phyloP scores from a whole-genome alignment of 495 filamentous ascomycete species.

The Jackrogersella minutella region DNA sequence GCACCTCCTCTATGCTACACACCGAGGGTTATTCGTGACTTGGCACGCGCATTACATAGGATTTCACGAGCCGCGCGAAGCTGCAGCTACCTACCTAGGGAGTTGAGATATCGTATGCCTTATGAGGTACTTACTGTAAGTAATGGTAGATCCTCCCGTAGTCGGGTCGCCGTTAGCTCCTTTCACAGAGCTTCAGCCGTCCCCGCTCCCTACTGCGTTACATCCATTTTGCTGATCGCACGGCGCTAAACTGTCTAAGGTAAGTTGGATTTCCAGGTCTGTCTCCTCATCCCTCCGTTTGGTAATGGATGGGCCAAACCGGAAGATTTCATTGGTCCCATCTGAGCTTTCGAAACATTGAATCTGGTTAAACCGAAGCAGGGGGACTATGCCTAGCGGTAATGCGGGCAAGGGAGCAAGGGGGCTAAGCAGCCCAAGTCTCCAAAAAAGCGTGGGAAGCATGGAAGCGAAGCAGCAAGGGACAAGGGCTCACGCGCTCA shows the following conservation, averaged over 20 bases:
- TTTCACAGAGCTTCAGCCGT: constrained; percentile 25
- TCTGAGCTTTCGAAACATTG: constrained; percentile 30
- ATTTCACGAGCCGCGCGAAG: constrained; percentile 32
- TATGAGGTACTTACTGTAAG: constrained; percentile 27
- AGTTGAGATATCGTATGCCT: constrained; percentile 10
- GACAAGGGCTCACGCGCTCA: constrained; percentile 35
- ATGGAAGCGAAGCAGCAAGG: constrained; percentile 32
- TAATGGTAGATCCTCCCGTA: constrained; percentile 41
- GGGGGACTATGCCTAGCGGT: constrained; percentile 29
- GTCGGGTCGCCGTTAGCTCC: constrained; percentile 37
- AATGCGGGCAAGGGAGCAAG: constrained; percentile 39
- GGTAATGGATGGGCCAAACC: constrained; percentile 38
- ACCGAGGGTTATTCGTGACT: constrained; percentile 7
- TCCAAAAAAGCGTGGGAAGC: constrained; percentile 32
- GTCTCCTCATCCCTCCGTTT: constrained; percentile 39
- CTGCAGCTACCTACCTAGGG: constrained; percentile 5
- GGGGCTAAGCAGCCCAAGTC: constrained; percentile 11
- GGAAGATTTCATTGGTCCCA: constrained; percentile 41
- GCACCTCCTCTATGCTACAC: background rate
- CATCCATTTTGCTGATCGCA: constrained; percentile 33
- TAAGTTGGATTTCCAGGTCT: constrained; percentile 31
- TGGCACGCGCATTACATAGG: constrained; percentile 35
- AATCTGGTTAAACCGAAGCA: constrained; percentile 41
- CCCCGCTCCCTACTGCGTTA: constrained; percentile 35
- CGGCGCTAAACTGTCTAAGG: constrained; percentile 31